A percentile compares a stretch with the other conserved stretches of the same genome.
Conservation (phyloP, 2,329 filamentous ascomycete genomes). For the Pseudogymnoascus sp. region DNA sequence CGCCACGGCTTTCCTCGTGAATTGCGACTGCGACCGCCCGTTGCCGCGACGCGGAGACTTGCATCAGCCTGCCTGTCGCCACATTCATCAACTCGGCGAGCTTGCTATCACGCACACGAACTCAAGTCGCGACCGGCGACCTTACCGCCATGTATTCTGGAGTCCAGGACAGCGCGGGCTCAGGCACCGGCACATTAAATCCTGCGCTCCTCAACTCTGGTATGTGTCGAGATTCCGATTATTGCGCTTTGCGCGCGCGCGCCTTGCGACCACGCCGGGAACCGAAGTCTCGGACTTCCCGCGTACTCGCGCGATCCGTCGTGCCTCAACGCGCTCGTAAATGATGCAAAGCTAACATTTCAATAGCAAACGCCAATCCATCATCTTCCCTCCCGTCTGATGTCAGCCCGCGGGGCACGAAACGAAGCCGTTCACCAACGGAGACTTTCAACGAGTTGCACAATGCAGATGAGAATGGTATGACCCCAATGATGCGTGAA, state of each 20-base stretch:
- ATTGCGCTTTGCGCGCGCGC: slow-evolving; percentile 14
- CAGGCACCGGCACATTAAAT: slow-evolving; percentile 84
- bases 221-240: slow-evolving; percentile 20
- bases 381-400: slow-evolving; percentile 40
- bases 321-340: slow-evolving; percentile 15
- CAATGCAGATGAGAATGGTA: slow-evolving; percentile 65
- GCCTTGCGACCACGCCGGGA: slow-evolving; percentile 16
- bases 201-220: slow-evolving; percentile 71
- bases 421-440: slow-evolving; percentile 68
- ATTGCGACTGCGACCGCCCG: slow-evolving; percentile 5
- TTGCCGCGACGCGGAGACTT: slow-evolving; percentile 9
- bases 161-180: slow-evolving; percentile 50
- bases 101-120: slow-evolving; percentile 4
- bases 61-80: slow-evolving; percentile 5
- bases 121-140: slow-evolving; percentile 1
- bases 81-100: slow-evolving; percentile 6
- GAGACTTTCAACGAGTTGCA: slow-evolving; percentile 47
- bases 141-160: slow-evolving; percentile 5
- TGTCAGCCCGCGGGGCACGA: slow-evolving; percentile 58
- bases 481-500: slow-evolving; percentile 34
- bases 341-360: neutral
- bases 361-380: slow-evolving; percentile 25
- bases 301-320: slow-evolving; percentile 20
- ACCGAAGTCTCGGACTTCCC: slow-evolving; percentile 12
- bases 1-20: neutral